phyloP scores from a whole-genome alignment of 192 early-diverging fungal genomes.

The Powellomyces hirtus region DNA sequence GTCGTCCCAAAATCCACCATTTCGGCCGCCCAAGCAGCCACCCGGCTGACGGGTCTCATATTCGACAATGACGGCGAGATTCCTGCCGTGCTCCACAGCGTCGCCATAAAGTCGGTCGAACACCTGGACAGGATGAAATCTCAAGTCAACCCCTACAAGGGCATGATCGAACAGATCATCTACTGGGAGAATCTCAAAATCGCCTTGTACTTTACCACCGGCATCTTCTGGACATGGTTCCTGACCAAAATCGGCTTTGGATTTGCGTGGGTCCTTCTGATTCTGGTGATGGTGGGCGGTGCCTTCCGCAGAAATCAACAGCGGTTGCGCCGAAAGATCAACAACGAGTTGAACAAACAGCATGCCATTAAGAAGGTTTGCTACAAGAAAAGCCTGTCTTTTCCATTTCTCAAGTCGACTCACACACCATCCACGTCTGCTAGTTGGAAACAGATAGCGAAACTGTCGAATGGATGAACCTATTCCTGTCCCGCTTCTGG shows the following conservation, averaged over 20 bases:
- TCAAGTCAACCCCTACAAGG: constrained; percentile 15
- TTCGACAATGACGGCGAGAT: constrained; percentile 30
- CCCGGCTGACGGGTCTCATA: constrained; percentile 24
- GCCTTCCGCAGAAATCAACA: constrained; percentile 20
- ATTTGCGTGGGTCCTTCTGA: constrained; percentile 23
- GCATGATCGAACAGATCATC: constrained; percentile 27
- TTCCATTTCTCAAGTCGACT: not conserved
- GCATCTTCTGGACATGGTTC: constrained; percentile 24
- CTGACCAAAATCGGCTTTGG: constrained; percentile 25
- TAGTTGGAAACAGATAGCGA: constrained; percentile 41
- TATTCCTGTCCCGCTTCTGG: constrained; percentile 85
- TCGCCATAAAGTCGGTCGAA: not conserved
- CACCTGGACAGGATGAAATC: constrained; percentile 17
- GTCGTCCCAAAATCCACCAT: not conserved
- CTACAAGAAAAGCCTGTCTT: too few relatives aligned
- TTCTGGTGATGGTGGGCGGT: constrained; percentile 22
- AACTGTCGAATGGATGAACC: constrained; percentile 88
- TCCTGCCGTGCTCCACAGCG: constrained; percentile 5
- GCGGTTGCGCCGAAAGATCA: constrained; percentile 25
- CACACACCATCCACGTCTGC: not conserved
- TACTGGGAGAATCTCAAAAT: constrained; percentile 30
- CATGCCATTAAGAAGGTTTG: constrained; percentile 18
- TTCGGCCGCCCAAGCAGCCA: not conserved
- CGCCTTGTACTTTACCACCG: constrained; percentile 26
- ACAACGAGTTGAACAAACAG: constrained; percentile 15